These are phyloP conservation scores for Sporothrix brunneoviolacea DNA, from an alignment of 2,329 filamentous ascomycete species.

Conservation along the genomic window DNA sequence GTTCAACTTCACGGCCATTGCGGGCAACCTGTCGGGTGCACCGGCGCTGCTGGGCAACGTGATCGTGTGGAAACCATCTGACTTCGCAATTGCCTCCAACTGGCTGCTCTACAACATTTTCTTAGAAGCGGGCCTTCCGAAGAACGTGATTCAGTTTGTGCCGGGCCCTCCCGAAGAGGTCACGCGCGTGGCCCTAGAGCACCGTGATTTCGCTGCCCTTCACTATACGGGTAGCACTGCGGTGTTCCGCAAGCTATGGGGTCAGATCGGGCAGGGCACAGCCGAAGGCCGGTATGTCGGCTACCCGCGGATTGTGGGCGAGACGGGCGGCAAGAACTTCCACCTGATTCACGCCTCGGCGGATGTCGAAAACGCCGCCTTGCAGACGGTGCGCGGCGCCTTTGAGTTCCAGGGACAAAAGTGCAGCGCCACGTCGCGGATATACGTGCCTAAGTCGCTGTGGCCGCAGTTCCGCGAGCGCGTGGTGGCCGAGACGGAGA, in stretches of 20 bases:
- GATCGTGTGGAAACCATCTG: conserved; percentile 94
- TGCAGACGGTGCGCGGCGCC: conserved; percentile 40
- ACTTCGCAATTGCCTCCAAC: conserved; percentile 80
- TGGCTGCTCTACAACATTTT: conserved; percentile 88
- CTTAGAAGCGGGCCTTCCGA: conserved; percentile 81
- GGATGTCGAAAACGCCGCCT: conserved; percentile 38
- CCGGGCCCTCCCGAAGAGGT: conserved; percentile 82
- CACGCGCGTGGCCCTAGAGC: conserved; percentile 67
- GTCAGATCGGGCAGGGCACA: conserved; percentile 74
- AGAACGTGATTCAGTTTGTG: conserved; percentile 87
- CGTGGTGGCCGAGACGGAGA: conserved; percentile 30
- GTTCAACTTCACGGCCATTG: conserved; percentile 97
- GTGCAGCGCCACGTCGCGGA: conserved; percentile 43
- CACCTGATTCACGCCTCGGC: conserved; percentile 42
- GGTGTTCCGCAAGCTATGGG: conserved; percentile 84
- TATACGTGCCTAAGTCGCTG: conserved; percentile 47
- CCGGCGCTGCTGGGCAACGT: conserved; percentile 91
- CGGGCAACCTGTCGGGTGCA: conserved; percentile 74
- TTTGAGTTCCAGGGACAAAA: conserved; percentile 48
- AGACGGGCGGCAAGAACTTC: conserved; percentile 50
- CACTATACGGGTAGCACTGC: conserved; percentile 92
- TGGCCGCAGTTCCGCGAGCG: conserved; percentile 34
- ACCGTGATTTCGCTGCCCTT: conserved; percentile 78
- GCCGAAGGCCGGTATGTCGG: conserved; percentile 74
- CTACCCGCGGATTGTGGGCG: conserved; percentile 53